Evolutionary conservation across 192 early-diverging fungal genomes (phyloP).

Genomic region (Oehlia diaphana): DNA sequence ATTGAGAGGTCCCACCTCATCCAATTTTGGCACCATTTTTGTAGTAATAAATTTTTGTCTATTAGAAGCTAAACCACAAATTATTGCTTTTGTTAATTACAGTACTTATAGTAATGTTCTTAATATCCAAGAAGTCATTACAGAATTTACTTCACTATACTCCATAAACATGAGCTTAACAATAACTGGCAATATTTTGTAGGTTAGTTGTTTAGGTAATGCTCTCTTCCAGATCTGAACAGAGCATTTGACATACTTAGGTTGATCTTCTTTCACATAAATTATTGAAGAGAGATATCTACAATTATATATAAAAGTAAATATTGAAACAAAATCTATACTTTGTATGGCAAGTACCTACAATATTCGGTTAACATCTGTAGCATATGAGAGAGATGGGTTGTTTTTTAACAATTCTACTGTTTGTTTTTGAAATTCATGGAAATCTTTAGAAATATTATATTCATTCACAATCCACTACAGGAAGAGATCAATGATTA

Average conservation of each 20-base stretch:
- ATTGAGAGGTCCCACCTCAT: background rate
- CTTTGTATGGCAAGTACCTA: conserved; percentile 6
- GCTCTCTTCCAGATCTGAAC: conserved; percentile 9
- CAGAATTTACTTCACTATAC: conserved; percentile 13
- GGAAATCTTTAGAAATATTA: background rate
- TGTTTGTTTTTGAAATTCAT: conserved; percentile 13
- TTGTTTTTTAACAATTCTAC: conserved; percentile 12
- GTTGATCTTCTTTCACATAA: conserved; percentile 16
- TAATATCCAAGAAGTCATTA: conserved; percentile 14
- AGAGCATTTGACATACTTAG: conserved; percentile 19
- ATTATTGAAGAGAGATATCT: conserved; percentile 27
- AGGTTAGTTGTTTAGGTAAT: conserved; percentile 6
- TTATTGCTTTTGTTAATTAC: conserved; percentile 21
- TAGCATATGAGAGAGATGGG: conserved; percentile 14
- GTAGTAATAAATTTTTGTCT: conserved; percentile 14
- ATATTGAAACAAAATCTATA: conserved; percentile 13
- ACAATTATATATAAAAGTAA: conserved; percentile 26
- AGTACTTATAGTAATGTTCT: conserved; percentile 14
- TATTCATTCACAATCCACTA: conserved; percentile 10
- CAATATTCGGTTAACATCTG: conserved; percentile 21
- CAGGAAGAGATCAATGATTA: conserved; percentile 19
- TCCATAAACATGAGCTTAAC: conserved; percentile 15
- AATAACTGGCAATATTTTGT: conserved; percentile 14
- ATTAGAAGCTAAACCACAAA: conserved; percentile 22
- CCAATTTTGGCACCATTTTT: conserved; percentile 16